Evolutionary conservation across 768 basidiomycete genomes (phyloP).

Genomic region (Lentinus tigrinus): DNA sequence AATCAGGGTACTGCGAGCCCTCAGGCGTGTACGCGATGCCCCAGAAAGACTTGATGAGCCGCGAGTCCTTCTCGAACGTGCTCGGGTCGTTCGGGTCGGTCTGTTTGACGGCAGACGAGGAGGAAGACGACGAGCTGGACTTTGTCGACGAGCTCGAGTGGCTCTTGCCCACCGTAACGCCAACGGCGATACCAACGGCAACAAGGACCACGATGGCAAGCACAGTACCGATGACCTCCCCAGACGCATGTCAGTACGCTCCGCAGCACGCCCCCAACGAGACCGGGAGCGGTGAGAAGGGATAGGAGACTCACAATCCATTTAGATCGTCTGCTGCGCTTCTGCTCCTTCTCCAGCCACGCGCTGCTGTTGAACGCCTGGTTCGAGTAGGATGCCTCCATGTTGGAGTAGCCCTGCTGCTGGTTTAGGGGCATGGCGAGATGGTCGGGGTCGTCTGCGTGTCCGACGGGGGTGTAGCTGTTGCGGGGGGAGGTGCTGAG

Average conservation of each 20-base stretch:
- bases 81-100: slow-evolving; percentile 70
- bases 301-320: slow-evolving; percentile 47
- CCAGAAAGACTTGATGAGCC: slow-evolving; percentile 74
- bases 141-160: slow-evolving; percentile 29
- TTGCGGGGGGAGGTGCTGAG: not conserved
- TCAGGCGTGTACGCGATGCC: slow-evolving; percentile 86
- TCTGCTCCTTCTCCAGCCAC: slow-evolving; percentile 41
- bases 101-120: slow-evolving; percentile 29
- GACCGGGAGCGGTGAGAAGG: not conserved
- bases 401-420: slow-evolving; percentile 30
- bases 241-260: not conserved
- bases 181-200: slow-evolving; percentile 59
- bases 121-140: slow-evolving; percentile 23
- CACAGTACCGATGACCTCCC: slow-evolving; percentile 54
- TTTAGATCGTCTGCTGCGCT: slow-evolving; percentile 38
- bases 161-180: slow-evolving; percentile 62
- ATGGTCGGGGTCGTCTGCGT: slow-evolving; percentile 10
- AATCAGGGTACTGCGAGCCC: slow-evolving; percentile 68
- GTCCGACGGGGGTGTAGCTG: slow-evolving; percentile 23
- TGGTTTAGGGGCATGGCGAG: slow-evolving; percentile 24
- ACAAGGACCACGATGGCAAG: slow-evolving; percentile 48
- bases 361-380: slow-evolving; percentile 31
- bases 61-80: slow-evolving; percentile 67
- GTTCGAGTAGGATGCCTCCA: slow-evolving; percentile 28
- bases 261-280: not conserved